Conservation (phyloP, 306 rosid genomes). For the Neltuma alba region DNA sequence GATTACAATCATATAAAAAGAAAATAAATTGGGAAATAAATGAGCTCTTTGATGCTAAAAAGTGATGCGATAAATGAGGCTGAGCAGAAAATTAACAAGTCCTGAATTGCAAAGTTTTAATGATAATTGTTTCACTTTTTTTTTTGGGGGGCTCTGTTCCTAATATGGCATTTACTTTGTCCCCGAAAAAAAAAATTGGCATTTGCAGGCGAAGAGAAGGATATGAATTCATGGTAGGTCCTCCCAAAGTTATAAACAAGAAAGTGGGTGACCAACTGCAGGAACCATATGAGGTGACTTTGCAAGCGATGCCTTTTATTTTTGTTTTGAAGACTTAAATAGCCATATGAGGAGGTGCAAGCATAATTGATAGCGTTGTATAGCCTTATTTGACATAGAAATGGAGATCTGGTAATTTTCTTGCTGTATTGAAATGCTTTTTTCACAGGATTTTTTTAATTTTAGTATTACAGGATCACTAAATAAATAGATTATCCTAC, state of each 20-base stretch:
- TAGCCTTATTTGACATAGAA: constrained; percentile 16
- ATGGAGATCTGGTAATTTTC: constrained; percentile 15
- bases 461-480: background rate
- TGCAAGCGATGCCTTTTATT: background rate
- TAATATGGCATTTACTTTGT: background rate
- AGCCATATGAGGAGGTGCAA: background rate
- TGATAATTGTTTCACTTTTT: constrained; percentile 5
- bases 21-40: background rate
- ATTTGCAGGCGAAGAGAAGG: constrained; percentile 95
- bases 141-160: constrained; percentile 14
- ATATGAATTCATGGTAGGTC: constrained; percentile 98
- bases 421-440: constrained; percentile 1
- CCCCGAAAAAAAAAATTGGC: constrained; percentile 36
- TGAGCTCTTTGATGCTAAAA: background rate
- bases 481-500: background rate
- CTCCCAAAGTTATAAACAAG: constrained; percentile 97
- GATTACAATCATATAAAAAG: background rate
- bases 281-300: constrained; percentile 92
- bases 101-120: background rate
- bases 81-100: background rate
- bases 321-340: background rate
- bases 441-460: constrained; percentile 17
- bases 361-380: background rate
- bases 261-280: constrained; percentile 65
- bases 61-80: background rate